Base-by-base conservation (phyloP, 1,284 basidiomycete species). In the Pisolithus thermaeus region DNA sequence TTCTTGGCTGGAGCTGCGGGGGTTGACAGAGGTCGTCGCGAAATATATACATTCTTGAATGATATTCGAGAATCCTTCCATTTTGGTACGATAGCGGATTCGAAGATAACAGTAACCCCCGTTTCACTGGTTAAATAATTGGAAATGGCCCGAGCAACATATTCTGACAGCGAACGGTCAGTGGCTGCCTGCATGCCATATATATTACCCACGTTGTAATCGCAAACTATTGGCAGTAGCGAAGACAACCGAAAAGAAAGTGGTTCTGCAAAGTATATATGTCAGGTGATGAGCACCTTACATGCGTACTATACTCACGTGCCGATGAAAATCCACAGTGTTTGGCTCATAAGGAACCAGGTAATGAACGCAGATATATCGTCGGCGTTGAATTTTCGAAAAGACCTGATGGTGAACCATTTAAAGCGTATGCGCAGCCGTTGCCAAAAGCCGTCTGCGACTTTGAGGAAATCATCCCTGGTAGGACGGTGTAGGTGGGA, bases 331-430 rank as follows among this genome's bases (percentile, higher is more conserved):
- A 98, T 87, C 90, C 94, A 97, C 18, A 93, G 70, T 3, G 90
- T 92, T 63, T 98, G 93, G 55, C 94, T 95, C 70, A 98, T 87
- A 43, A 97, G 71, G 61, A 97, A 90, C 83, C 94, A 93, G 45
- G 92, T 96, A 43, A 97, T 73, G 70, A 99, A 98, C 1, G 95
- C 96, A 49, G 92, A 96, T 53, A 97, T 89, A 67, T 99, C 97
- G 67, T 99, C 97, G 46, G 91, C 88, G 59, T 97, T 95, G 73
- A 97, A 99, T 59, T 85, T 87, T 32, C 96, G 81, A 73, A 97
- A 99, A 1, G 92, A 93, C 58, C 92, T 82, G 60, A 99, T 97
- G 9, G 93, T 95, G 59, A 96, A 90, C 97, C 97, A 99, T 67
- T 94, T 94, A 73, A 97, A 92, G n/a, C 92, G 83, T 58, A 99